These are phyloP conservation scores for Cyclotella baltica DNA, from an alignment of 108 stramenopile genomes.

Conservation along the genomic window DNA sequence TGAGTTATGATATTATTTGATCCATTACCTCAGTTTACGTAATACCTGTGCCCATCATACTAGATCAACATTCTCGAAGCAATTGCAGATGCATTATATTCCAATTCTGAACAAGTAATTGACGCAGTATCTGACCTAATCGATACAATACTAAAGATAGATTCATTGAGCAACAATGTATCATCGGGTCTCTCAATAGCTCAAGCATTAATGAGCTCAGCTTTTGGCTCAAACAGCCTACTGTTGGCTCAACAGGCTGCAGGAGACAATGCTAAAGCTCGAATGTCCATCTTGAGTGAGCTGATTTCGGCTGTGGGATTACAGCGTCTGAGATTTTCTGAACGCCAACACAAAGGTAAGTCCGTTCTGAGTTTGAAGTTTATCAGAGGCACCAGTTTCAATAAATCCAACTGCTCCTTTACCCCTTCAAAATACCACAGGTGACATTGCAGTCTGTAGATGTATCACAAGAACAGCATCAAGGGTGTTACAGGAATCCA, in stretches of 20 bases:
- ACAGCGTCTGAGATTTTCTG: conserved; percentile 77
- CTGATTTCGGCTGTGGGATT: conserved; percentile 70
- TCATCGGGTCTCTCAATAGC: conserved; percentile 43
- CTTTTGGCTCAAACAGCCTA: conserved; percentile 15
- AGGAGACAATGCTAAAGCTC: conserved; percentile 61
- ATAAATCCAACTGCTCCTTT: no score
- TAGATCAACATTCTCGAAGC: conserved; percentile 74
- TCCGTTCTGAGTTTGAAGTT: not conserved
- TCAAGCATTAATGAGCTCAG: conserved; percentile 28
- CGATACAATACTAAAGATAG: conserved; percentile 55
- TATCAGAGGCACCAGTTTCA: no score
- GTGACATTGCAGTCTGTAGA: conserved; percentile 54
- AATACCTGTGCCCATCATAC: not conserved
- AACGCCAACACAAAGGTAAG: conserved; percentile 61
- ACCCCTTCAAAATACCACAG: conserved; percentile 10
- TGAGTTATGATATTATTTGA: conserved; percentile 1
- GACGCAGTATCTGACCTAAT: conserved; percentile 78
- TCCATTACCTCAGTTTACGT: not conserved
- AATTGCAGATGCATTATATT: conserved; percentile 77
- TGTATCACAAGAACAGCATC: conserved; percentile 60
- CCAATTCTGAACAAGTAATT: conserved; percentile 66
- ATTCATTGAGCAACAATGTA: conserved; percentile 27
- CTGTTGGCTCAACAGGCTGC: conserved; percentile 32
- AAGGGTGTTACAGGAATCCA: conserved; percentile 38
- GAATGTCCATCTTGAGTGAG: conserved; percentile 62